Evolutionary conservation across 1,284 basidiomycete genomes (phyloP).

Genomic region (Wallemia mellicola): DNA sequence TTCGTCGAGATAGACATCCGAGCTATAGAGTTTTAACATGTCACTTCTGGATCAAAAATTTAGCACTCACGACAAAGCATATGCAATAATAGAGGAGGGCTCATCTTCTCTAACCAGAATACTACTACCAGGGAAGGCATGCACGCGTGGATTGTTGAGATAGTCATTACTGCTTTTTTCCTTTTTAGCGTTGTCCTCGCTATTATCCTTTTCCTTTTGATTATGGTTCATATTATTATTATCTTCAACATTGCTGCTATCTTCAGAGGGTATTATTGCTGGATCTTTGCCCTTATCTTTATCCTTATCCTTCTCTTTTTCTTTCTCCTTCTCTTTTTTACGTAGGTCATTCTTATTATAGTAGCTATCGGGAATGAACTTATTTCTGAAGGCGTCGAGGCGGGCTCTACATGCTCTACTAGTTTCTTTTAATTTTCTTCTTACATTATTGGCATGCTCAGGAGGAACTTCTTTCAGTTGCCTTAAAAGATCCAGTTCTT

Average conservation of each 20-base stretch:
- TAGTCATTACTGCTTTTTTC: not conserved
- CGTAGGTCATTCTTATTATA: not conserved
- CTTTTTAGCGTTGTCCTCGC: not conserved
- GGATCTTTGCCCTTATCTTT: not conserved
- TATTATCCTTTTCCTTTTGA: not conserved
- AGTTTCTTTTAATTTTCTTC: not conserved
- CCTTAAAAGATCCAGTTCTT: not conserved
- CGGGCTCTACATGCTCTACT: not conserved
- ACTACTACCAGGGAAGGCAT: not conserved
- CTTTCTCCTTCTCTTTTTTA: not conserved
- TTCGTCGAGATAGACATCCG: not conserved
- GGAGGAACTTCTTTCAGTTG: not conserved
- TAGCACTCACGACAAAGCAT: not conserved
- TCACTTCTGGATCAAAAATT: too few relatives aligned
- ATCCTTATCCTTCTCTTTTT: not conserved
- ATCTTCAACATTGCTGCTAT: not conserved
- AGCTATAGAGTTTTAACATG: too few relatives aligned
- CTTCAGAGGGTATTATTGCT: not conserved
- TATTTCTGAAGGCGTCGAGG: not conserved
- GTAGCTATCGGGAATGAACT: not conserved
- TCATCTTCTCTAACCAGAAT: not conserved
- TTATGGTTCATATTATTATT: not conserved
- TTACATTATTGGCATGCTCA: not conserved
- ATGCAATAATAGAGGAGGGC: not conserved
- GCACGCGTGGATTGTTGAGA: conserved; percentile 1